Percentiles rank a stretch among this genome's conserved stretches.
Conservation (phyloP, 1,139 yeast genomes). For the Debaryomyces sp. region DNA sequence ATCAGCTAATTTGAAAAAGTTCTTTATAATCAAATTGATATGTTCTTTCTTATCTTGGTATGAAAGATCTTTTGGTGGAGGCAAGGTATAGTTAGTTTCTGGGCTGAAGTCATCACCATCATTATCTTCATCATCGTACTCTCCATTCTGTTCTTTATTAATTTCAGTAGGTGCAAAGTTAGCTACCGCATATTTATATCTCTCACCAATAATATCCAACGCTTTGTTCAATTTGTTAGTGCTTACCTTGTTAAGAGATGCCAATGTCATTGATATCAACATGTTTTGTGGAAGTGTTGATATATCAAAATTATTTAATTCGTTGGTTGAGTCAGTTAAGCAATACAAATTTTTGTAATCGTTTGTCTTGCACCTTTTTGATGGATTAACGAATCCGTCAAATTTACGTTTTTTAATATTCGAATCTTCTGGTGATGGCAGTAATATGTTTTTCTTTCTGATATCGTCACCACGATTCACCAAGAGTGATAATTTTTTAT, state of each 20-base stretch:
- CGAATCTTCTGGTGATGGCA: constrained; percentile 28
- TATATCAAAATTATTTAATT: constrained; percentile 68
- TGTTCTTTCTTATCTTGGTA: constrained; percentile 56
- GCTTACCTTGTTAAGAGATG: constrained; percentile 60
- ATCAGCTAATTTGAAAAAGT: constrained; percentile 54
- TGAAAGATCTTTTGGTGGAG: constrained; percentile 56
- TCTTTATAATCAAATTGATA: constrained; percentile 51
- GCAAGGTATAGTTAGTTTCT: constrained; percentile 55
- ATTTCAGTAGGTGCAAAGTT: constrained; percentile 10
- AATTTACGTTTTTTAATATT: constrained; percentile 41
- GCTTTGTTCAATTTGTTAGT: constrained; percentile 63
- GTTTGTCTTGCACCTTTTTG: constrained; percentile 31
- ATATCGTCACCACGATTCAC: constrained; percentile 45
- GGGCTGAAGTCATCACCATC: constrained; percentile 39
- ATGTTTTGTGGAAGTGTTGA: constrained; percentile 66
- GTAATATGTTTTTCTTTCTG: constrained; percentile 42
- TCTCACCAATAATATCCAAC: constrained; percentile 63
- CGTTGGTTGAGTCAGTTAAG: constrained; percentile 62
- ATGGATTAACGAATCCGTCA: constrained; percentile 36
- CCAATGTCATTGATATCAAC: constrained; percentile 64
- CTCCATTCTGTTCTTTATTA: constrained; percentile 13
- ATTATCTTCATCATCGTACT: constrained; percentile 40
- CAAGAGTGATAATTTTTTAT: constrained; percentile 31
- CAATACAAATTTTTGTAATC: constrained; percentile 54
- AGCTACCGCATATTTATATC: constrained; percentile 47